Evolutionary conservation across 192 early-diverging fungal genomes (phyloP).

Genomic region (Mortierella alpina): DNA sequence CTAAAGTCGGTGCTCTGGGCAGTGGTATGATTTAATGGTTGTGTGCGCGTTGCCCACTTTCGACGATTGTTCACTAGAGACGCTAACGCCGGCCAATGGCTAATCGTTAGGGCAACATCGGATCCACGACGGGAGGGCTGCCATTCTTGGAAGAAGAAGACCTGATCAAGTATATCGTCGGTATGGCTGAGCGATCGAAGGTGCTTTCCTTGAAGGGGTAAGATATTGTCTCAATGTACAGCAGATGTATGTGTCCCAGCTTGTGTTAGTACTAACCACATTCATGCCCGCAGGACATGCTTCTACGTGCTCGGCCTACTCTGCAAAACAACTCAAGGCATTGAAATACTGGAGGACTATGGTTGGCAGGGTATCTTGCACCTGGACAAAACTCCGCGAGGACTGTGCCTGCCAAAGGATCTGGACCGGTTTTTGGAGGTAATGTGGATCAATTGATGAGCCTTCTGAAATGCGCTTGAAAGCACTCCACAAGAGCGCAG

Average conservation of each 20-base stretch:
- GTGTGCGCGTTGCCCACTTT: too few species aligned
- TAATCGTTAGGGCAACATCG: constrained; percentile 76
- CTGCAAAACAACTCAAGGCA: constrained; percentile 73
- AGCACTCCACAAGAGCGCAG: background rate
- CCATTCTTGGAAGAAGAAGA: constrained; percentile 79
- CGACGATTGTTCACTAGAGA: too few species aligned
- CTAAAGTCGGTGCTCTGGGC: constrained; percentile 86
- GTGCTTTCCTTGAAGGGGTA: constrained; percentile 84
- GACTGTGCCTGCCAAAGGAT: constrained; percentile 76
- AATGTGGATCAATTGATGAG: constrained; percentile 1
- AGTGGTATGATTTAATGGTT: constrained; percentile 57
- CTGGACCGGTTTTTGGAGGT: constrained; percentile 71
- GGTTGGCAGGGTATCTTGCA: constrained; percentile 80
- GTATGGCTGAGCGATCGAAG: constrained; percentile 73
- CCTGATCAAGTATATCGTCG: constrained; percentile 76
- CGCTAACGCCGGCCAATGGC: background rate
- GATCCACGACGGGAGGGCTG: constrained; percentile 71
- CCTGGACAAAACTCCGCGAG: constrained; percentile 59
- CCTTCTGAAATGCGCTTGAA: background rate
- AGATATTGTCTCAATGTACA: background rate
- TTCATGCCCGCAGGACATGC: constrained; percentile 67
- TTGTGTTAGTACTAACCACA: background rate
- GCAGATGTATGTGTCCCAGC: background rate
- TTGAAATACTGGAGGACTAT: constrained; percentile 74
- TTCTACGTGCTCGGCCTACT: constrained; percentile 80